Percentiles rank a stretch among this genome's conserved stretches.
Conservation (phyloP, 371 early-diverging fungal species). For the Chytridium lagenaria region DNA sequence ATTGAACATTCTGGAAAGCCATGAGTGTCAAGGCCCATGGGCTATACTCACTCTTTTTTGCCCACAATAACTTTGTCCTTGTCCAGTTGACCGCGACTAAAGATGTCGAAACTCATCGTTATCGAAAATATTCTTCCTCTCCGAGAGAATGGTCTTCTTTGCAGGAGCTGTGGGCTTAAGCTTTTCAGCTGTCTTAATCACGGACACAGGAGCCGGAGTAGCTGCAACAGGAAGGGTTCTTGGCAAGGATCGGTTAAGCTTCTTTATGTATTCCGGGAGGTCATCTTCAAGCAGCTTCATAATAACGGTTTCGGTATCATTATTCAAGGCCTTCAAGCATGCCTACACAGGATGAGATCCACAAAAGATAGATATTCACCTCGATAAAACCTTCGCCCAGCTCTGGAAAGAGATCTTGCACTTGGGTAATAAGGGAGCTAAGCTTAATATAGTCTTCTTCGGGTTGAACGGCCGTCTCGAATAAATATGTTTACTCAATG, state of each 20-base stretch:
- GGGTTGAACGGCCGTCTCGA: background rate
- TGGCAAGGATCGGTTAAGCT: slow-evolving; percentile 69
- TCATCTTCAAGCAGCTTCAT: slow-evolving; percentile 77
- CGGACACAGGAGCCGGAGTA: background rate
- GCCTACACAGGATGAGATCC: slow-evolving; percentile 40
- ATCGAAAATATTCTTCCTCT: slow-evolving; percentile 84
- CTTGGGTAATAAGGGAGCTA: slow-evolving; percentile 69
- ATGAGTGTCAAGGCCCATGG: no score
- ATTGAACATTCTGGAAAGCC: no score
- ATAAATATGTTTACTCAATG: background rate
- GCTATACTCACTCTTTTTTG: slow-evolving; percentile 60
- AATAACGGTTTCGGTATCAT: slow-evolving; percentile 73
- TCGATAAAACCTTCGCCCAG: slow-evolving; percentile 88
- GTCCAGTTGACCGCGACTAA: slow-evolving; percentile 67
- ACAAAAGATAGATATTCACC: slow-evolving; percentile 33
- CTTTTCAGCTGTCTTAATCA: background rate
- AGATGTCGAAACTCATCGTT: slow-evolving; percentile 92
- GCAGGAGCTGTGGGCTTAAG: slow-evolving; percentile 8
- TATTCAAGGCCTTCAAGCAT: slow-evolving; percentile 69
- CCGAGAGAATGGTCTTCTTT: slow-evolving; percentile 51
- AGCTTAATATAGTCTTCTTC: slow-evolving; percentile 59
- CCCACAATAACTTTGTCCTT: slow-evolving; percentile 69
- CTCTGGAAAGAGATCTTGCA: slow-evolving; percentile 85
- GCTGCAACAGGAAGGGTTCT: slow-evolving; percentile 3
- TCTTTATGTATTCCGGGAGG: slow-evolving; percentile 68